Conservation (phyloP, 352 stramenopile species). For the Pythium myriotylum region DNA sequence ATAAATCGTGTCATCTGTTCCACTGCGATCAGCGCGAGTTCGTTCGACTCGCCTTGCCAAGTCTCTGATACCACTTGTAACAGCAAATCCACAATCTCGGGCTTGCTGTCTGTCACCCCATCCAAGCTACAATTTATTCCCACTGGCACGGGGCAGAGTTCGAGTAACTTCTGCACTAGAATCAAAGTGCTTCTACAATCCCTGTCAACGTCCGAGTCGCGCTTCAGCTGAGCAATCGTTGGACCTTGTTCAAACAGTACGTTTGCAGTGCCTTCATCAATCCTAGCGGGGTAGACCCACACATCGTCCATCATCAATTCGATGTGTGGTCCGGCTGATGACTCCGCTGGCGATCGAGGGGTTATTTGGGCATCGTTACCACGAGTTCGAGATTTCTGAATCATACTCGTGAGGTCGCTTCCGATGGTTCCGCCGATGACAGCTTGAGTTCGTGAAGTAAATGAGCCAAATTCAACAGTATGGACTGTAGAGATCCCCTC, state of each 20-base stretch:
- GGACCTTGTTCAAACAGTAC: slow-evolving; percentile 1
- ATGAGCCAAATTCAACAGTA: neutral
- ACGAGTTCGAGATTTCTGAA: too few species aligned
- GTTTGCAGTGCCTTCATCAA: neutral
- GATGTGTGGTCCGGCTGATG: too few species aligned
- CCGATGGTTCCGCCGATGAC: neutral
- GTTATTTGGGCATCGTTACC: too few species aligned
- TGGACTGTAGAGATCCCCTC: neutral
- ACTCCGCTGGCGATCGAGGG: too few species aligned
- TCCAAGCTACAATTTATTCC: too few species aligned
- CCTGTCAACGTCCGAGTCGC: neutral
- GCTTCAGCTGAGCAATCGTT: slow-evolving; percentile 7
- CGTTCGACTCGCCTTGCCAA: too few species aligned
- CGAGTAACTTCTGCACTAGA: neutral
- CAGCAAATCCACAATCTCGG: too few species aligned
- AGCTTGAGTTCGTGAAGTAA: neutral
- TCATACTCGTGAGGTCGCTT: neutral
- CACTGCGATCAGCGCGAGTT: neutral
- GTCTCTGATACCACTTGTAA: too few species aligned
- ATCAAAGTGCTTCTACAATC: too few species aligned
- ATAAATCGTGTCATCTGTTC: neutral
- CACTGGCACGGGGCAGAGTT: neutral
- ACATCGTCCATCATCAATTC: slow-evolving; percentile 15
- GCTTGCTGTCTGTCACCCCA: too few species aligned
- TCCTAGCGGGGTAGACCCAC: neutral